Percentiles rank a stretch among this genome's conserved stretches.
Conservation (phyloP, 2,329 filamentous ascomycete species). For the Truncatella angustata region DNA sequence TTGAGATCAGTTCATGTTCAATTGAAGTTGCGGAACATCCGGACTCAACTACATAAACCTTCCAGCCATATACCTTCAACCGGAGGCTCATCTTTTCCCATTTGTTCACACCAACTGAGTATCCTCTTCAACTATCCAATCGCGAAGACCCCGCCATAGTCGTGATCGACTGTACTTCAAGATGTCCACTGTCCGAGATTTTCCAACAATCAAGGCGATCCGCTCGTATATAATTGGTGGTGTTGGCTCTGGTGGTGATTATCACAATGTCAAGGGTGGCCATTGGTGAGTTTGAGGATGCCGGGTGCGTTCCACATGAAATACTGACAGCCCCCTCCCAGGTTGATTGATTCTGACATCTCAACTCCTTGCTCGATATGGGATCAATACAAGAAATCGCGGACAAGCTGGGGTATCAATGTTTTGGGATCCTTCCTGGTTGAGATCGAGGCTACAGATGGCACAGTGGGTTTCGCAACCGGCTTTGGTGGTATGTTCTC, state of each 20-base stretch:
- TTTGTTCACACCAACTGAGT: not conserved
- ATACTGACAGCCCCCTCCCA: constrained; percentile 31
- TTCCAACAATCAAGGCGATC: constrained; percentile 74
- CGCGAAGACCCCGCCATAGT: not conserved
- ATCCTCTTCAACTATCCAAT: not conserved
- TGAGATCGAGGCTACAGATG: constrained; percentile 84
- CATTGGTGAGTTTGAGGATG: constrained; percentile 67
- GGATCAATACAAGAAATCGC: constrained; percentile 81
- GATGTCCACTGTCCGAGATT: constrained; percentile 53
- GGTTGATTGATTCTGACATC: constrained; percentile 89
- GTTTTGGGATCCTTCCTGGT: constrained; percentile 89
- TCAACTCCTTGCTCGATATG: constrained; percentile 90
- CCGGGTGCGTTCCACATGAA: too few relatives aligned
- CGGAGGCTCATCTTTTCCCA: not conserved
- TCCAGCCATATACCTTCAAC: not conserved
- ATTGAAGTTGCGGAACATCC: not conserved
- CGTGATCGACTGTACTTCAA: not conserved
- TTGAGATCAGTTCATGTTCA: not conserved
- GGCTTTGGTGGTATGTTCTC: constrained; percentile 71
- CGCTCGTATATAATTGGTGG: constrained; percentile 71
- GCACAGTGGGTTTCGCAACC: constrained; percentile 90
- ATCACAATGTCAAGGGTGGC: constrained; percentile 83
- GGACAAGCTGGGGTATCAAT: constrained; percentile 95
- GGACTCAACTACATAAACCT: not conserved
- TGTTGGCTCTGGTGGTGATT: constrained; percentile 64